Evolutionary conservation across 305 asterid genomes (phyloP).

Genomic region (Vinca major): DNA sequence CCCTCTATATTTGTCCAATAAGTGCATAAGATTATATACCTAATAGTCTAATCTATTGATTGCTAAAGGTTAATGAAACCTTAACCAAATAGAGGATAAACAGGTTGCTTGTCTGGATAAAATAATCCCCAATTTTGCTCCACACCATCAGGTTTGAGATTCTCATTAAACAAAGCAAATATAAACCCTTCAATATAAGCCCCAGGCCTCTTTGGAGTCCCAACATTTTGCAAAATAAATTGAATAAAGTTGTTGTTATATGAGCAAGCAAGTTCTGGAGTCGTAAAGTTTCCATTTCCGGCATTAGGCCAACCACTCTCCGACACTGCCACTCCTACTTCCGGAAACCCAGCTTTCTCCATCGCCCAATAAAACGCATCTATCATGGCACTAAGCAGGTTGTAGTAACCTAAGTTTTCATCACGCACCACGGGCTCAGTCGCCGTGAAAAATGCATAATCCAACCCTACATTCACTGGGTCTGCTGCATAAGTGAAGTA

Average conservation of each 20-base stretch:
- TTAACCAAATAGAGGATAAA: constrained; percentile 8
- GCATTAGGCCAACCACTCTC: constrained; percentile 42
- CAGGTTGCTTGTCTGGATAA: constrained; percentile 8
- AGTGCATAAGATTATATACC: no score
- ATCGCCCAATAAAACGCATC: constrained; percentile 27
- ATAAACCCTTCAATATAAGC: neutral
- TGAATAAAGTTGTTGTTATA: constrained; percentile 20
- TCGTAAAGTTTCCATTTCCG: constrained; percentile 23
- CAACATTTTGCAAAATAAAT: neutral
- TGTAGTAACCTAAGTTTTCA: no score
- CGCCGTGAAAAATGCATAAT: no score
- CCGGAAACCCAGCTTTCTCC: constrained; percentile 24
- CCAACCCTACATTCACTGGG: no score
- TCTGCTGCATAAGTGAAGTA: no score
- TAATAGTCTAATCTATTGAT: no score
- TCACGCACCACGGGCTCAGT: no score
- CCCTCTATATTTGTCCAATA: no score
- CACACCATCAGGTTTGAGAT: constrained; percentile 10
- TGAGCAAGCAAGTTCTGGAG: constrained; percentile 14
- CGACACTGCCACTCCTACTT: constrained; percentile 21
- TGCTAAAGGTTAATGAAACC: no score
- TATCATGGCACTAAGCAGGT: neutral
- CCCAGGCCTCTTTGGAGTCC: constrained; percentile 17
- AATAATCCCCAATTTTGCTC: constrained; percentile 20
- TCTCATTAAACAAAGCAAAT: constrained; percentile 19